Conservation (phyloP, 2,329 filamentous ascomycete genomes). For the Aspergillus flavus region DNA sequence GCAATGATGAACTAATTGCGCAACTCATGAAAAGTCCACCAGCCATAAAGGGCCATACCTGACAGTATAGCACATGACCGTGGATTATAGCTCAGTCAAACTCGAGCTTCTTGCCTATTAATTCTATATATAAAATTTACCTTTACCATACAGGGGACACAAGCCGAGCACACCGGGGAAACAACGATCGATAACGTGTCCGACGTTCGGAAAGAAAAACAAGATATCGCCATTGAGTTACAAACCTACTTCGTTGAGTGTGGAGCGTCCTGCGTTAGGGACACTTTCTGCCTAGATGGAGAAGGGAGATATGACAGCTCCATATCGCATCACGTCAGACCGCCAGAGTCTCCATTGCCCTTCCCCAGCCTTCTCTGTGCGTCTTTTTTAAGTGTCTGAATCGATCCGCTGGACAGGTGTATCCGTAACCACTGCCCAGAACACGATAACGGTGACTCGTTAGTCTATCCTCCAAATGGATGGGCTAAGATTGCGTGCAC, state of each 20-base stretch:
- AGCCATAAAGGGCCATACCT: background rate
- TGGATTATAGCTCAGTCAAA: background rate
- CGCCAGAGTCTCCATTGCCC: background rate
- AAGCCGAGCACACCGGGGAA: background rate
- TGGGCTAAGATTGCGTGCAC: conserved; percentile 1
- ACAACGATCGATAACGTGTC: background rate
- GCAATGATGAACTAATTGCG: background rate
- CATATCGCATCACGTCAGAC: conserved; percentile 10
- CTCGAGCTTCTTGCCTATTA: background rate
- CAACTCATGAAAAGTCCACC: background rate
- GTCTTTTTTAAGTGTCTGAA: background rate
- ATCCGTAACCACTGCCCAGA: background rate
- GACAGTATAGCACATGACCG: background rate
- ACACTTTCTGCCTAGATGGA: background rate
- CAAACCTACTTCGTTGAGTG: conserved; percentile 1
- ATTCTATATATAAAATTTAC: background rate
- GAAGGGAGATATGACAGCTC: conserved; percentile 22
- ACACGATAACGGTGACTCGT: background rate
- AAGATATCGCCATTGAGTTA: background rate
- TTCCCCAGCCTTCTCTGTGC: background rate
- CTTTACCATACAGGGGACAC: background rate
- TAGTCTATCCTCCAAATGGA: background rate
- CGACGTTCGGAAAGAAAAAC: background rate
- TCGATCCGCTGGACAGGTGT: background rate
- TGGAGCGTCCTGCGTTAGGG: conserved; percentile 9